Percentiles rank a stretch among this genome's conserved stretches.
phyloP scores from a whole-genome alignment of 257 asterid genomes.

The Solanum arcanum region DNA sequence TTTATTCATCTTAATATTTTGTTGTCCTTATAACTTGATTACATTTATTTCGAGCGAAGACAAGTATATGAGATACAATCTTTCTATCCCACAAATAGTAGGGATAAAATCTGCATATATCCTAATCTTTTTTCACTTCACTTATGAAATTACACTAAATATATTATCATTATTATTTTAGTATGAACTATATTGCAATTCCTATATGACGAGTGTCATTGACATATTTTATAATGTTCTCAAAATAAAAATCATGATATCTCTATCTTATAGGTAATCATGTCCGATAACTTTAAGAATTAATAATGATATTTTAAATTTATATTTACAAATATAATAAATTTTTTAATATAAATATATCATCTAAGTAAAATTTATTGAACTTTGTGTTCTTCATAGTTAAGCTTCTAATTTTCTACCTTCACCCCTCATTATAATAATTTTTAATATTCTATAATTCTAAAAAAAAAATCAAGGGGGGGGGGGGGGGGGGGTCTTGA shows the following conservation, averaged over 20 bases:
- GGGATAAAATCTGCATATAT: background rate
- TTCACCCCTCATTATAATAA: background rate
- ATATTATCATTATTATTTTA: background rate
- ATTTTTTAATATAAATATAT: background rate
- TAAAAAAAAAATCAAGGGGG: background rate
- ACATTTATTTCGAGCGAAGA: background rate
- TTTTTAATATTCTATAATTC: background rate
- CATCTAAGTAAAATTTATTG: background rate
- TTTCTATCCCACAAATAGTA: background rate
- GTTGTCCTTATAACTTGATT: background rate
- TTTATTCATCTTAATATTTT: background rate
- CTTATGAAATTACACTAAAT: background rate
- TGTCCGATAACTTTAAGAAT: background rate
- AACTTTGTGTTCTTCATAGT: background rate
- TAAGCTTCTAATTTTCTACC: background rate
- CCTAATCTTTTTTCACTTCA: fast-evolving
- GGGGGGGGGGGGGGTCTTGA: background rate
- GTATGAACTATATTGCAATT: background rate
- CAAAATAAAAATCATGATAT: no score
- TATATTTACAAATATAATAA: background rate
- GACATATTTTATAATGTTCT: background rate
- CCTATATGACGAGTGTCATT: background rate
- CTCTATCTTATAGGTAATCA: background rate
- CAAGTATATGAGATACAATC: background rate
- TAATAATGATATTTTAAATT: background rate